These are phyloP conservation scores for Gliomastix tumulicola DNA, from an alignment of 2,329 filamentous ascomycete species.

Conservation along the genomic window DNA sequence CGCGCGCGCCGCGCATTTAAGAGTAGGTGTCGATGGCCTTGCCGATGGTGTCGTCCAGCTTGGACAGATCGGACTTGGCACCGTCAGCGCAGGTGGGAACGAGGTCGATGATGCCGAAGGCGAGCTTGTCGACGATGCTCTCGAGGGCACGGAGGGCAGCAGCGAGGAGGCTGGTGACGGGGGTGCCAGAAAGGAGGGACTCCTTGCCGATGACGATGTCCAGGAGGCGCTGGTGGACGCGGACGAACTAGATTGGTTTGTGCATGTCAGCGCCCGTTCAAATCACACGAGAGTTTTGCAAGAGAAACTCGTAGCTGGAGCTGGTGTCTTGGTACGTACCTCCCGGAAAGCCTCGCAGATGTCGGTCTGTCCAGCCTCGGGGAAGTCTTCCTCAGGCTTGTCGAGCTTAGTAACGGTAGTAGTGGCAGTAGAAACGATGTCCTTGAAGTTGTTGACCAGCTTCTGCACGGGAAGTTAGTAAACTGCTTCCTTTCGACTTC, in stretches of 20 bases:
- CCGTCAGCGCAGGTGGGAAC: slow-evolving; percentile 8
- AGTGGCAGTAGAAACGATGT: slow-evolving; percentile 3
- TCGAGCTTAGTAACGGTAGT: slow-evolving; percentile 2
- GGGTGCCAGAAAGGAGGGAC: slow-evolving; percentile 5
- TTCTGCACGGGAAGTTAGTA: too few relatives aligned
- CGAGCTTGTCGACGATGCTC: slow-evolving; percentile 9
- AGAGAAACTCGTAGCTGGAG: too few relatives aligned
- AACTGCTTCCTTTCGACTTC: too few relatives aligned
- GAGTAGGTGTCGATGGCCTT: too few relatives aligned
- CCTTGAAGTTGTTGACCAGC: slow-evolving; percentile 1
- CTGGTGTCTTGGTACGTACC: slow-evolving; percentile 7
- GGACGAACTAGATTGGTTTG: slow-evolving; percentile 5
- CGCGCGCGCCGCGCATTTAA: too few relatives aligned
- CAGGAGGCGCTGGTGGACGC: slow-evolving; percentile 10
- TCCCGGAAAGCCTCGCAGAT: slow-evolving; percentile 7
- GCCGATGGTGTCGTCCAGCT: slow-evolving; percentile 2
- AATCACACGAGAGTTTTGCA: not conserved
- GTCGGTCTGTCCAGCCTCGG: slow-evolving; percentile 6
- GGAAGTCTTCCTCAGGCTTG: slow-evolving; percentile 1
- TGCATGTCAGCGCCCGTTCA: not conserved
- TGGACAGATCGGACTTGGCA: slow-evolving; percentile 6
- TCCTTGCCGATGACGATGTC: slow-evolving; percentile 9
- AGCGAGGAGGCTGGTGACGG: slow-evolving; percentile 7
- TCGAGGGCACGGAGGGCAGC: slow-evolving; percentile 10
- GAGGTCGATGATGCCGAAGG: slow-evolving; percentile 7